A percentile compares a stretch with the other conserved stretches of the same genome.
Conservation (phyloP, 2,329 filamentous ascomycete genomes). For the Pseudodiploospora longispora region DNA sequence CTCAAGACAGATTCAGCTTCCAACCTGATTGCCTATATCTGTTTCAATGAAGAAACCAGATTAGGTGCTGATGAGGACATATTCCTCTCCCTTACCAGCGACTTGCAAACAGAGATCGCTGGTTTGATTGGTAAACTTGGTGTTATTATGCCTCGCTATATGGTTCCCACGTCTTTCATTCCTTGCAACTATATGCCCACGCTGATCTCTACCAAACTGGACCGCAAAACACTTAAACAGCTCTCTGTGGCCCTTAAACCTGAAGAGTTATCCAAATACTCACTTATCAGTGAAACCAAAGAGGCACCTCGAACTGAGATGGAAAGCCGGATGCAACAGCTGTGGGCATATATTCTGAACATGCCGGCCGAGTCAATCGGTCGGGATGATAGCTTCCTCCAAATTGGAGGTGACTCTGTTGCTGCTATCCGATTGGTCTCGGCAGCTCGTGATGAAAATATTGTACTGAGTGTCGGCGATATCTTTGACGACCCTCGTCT, state of each 20-base stretch:
- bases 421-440: slow-evolving; percentile 13
- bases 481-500: slow-evolving; percentile 6
- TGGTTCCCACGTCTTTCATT: slow-evolving; percentile 7
- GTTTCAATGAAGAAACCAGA: slow-evolving; percentile 4
- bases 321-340: slow-evolving; percentile 21
- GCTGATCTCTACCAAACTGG: slow-evolving; percentile 8
- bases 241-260: slow-evolving; percentile 3
- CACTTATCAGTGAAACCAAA: slow-evolving; percentile 16
- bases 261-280: slow-evolving; percentile 9
- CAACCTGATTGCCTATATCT: slow-evolving; percentile 6
- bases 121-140: slow-evolving; percentile 6
- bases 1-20: slow-evolving; percentile 3
- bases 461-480: slow-evolving; percentile 7
- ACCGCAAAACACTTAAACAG: slow-evolving; percentile 7
- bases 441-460: slow-evolving; percentile 3
- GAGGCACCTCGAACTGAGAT: slow-evolving; percentile 11
- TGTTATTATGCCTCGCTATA: slow-evolving; percentile 6
- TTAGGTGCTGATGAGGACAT: neutral
- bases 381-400: slow-evolving; percentile 11
- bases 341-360: slow-evolving; percentile 17
- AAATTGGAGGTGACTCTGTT: slow-evolving; percentile 14
- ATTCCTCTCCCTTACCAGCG: slow-evolving; percentile 1
- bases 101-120: slow-evolving; percentile 1
- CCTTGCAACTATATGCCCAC: slow-evolving; percentile 6
- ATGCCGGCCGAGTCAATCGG: slow-evolving; percentile 8